Evolutionary conservation across 495 filamentous ascomycete species (phyloP).

Genomic region (Penicillium flavigenum): DNA sequence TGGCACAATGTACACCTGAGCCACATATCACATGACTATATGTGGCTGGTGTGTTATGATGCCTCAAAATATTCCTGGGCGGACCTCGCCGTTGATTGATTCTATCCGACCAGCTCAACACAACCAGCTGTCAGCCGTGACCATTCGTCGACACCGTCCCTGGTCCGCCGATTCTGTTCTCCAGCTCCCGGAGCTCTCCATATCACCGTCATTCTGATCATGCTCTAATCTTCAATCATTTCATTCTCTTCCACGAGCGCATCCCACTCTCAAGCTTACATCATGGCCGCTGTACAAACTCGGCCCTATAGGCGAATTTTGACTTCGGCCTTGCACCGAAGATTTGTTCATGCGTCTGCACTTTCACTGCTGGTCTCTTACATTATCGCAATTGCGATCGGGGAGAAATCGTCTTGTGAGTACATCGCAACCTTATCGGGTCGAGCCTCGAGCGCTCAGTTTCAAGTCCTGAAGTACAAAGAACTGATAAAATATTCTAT

Average conservation of each 20-base stretch:
- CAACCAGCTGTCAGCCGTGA: conserved; percentile 9
- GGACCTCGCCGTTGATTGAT: conserved; percentile 15
- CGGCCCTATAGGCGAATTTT: conserved; percentile 83
- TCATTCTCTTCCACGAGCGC: conserved; percentile 29
- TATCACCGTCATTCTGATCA: conserved; percentile 30
- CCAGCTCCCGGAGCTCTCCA: conserved; percentile 14
- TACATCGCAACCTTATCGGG: conserved; percentile 14
- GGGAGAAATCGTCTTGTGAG: conserved; percentile 67
- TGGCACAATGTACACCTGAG: conserved; percentile 9
- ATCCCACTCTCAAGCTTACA: conserved; percentile 33
- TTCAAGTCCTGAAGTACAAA: neutral
- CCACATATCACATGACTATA: conserved; percentile 27
- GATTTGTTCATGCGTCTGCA: conserved; percentile 73
- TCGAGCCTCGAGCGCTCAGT: neutral
- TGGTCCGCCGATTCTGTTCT: neutral
- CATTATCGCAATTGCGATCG: conserved; percentile 66
- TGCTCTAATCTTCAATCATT: conserved; percentile 34
- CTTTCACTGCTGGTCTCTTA: conserved; percentile 71
- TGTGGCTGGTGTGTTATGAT: conserved; percentile 48
- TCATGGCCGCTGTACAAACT: conserved; percentile 48
- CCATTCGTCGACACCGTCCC: conserved; percentile 10
- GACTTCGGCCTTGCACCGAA: conserved; percentile 81
- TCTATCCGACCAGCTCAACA: conserved; percentile 14
- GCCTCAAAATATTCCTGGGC: conserved; percentile 33
- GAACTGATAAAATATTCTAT: conserved; percentile 5